Evolutionary conservation across 441 rosid species (phyloP).

Genomic region (Mallotus repandus): DNA sequence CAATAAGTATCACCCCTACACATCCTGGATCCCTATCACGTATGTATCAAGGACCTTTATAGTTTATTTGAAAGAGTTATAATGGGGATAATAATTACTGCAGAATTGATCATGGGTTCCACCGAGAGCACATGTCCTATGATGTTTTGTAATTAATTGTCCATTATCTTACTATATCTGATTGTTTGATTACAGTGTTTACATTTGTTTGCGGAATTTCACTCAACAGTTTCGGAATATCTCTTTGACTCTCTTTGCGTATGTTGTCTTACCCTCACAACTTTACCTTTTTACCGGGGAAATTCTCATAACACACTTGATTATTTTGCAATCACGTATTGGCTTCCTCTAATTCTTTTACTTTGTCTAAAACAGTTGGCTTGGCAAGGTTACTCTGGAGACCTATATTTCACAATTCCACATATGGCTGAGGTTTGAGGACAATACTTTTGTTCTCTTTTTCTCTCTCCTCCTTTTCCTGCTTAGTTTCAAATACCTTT

Average conservation of each 20-base stretch:
- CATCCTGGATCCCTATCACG: conserved; percentile 99
- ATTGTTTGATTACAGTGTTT: conserved; percentile 60
- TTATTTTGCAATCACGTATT: background rate
- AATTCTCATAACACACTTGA: background rate
- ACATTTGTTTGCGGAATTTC: conserved; percentile 87
- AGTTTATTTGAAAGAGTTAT: background rate
- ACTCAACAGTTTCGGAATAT: conserved; percentile 76
- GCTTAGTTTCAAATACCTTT: too few relatives aligned
- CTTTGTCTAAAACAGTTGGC: conserved; percentile 61
- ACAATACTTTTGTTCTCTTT: conserved; percentile 12
- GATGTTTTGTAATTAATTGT: conserved; percentile 14
- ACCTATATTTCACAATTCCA: conserved; percentile 97
- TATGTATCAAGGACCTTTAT: conserved; percentile 37
- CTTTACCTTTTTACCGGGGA: background rate
- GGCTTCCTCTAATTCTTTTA: conserved; percentile 19
- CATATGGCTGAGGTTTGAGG: conserved; percentile 95
- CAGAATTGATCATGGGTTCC: background rate
- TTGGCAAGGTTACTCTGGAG: conserved; percentile 97
- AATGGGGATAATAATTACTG: background rate
- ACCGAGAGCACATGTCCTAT: background rate
- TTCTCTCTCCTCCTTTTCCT: background rate
- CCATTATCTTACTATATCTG: conserved; percentile 28
- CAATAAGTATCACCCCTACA: conserved; percentile 96
- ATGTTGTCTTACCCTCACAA: conserved; percentile 40
- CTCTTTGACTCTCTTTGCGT: conserved; percentile 88